Base-by-base conservation (phyloP, 2,329 filamentous ascomycete genomes). In the Pezicula rhizophila region DNA sequence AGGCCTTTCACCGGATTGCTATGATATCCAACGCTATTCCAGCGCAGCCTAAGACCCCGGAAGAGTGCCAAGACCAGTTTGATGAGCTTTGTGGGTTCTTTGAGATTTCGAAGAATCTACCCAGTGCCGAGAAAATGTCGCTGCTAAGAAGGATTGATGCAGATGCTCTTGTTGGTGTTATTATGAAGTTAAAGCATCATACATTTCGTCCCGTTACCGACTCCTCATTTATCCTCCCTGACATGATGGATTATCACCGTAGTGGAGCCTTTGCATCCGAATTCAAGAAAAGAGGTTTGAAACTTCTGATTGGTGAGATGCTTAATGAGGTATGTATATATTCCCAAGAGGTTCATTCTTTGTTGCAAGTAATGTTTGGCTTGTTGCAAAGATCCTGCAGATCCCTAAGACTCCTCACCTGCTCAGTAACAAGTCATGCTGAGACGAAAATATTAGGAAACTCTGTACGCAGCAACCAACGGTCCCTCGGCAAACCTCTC, bases 21-120 rank as follows among this genome's bases (percentile, higher is more conserved):
- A 70, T 74, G 65, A 65, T 66, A 41, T 74, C 71, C 2, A 75
- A 74, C 51, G 69, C 70, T 0, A 72, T 73, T 18, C 70, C 68
- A 0, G 68, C 71, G 4, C 70, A 73, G 33, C 70, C 70, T 0
- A 73, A 69, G 50, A 65, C 61, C 0, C 54, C 68, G 0, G 55
- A 55, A 0, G 66, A 71, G 23, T 59, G 63, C 0, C 65, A 71
- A 8, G 52, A 50, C 0, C 72, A 73, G 49, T 73, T 74, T 47
- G 65, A 72, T 14, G 71, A 74, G 48, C 50, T 73, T 0, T 71
- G 69, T 48, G 26, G 53, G 0, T 54, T 67, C 34, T 69, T 71
- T 42, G 40, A 52, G 0, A 63, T 71, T 8, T 42, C 63, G 0
- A 8, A 18, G 2, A 20, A 38, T 2, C 31, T 56, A 2, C 49